Evolutionary conservation across 2,329 filamentous ascomycete genomes (phyloP).

Genomic region (Ascosphaera acerosa): DNA sequence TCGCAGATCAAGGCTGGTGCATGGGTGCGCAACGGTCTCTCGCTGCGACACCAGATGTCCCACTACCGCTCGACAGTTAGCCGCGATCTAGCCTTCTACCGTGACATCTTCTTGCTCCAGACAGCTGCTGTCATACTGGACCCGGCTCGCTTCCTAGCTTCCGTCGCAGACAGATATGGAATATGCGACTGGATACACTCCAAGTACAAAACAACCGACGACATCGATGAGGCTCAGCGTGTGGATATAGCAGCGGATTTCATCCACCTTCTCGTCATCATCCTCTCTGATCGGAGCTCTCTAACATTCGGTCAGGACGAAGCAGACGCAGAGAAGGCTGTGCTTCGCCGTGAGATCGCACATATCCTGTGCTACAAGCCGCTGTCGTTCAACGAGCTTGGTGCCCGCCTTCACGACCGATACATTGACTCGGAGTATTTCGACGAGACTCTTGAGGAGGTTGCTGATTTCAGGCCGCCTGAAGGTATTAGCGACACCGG

Average conservation of each 20-base stretch:
- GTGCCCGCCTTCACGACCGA: slow-evolving; percentile 62
- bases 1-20: slow-evolving; percentile 96
- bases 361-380: slow-evolving; percentile 94
- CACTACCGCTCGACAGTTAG: slow-evolving; percentile 78
- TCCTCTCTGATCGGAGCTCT: slow-evolving; percentile 69
- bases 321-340: slow-evolving; percentile 32
- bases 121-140: slow-evolving; percentile 71
- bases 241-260: slow-evolving; percentile 91
- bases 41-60: slow-evolving; percentile 77
- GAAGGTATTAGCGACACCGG: slow-evolving; percentile 84
- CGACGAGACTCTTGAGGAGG: slow-evolving; percentile 56
- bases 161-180: slow-evolving; percentile 76
- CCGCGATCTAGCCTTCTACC: slow-evolving; percentile 76
- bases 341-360: slow-evolving; percentile 68
- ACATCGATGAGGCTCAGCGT: slow-evolving; percentile 67
- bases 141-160: slow-evolving; percentile 58
- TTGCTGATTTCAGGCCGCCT: slow-evolving; percentile 70
- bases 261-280: slow-evolving; percentile 71
- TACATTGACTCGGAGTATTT: slow-evolving; percentile 78
- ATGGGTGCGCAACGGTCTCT: slow-evolving; percentile 97
- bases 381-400: slow-evolving; percentile 79
- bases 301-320: slow-evolving; percentile 23
- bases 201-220: slow-evolving; percentile 45
- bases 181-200: slow-evolving; percentile 72
- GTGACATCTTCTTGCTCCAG: slow-evolving; percentile 84